Base-by-base conservation (phyloP, 352 stramenopile species). In the Globisporangium barbulae region DNA sequence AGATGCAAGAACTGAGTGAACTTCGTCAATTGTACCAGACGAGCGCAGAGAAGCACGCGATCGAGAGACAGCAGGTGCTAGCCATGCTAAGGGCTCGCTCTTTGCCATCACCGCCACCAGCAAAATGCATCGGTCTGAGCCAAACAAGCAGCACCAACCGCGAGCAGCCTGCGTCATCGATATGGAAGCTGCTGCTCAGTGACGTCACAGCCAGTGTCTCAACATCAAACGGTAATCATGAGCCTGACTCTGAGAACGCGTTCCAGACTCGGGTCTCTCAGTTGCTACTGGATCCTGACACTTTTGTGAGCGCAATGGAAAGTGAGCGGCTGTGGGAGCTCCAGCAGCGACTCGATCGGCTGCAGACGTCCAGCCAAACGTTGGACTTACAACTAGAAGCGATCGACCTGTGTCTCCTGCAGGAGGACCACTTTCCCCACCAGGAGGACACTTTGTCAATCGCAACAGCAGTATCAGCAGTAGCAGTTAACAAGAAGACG, bases 331-430 rank as follows among this genome's bases (percentile, higher is more conserved):
- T 69, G 28, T 58, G 39, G 35, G 62, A 72, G 49, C 44, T 83
- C 1, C 61, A 70, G 7, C 33, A 78, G 33, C 75, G 75, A 3
- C 59, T 76, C 15, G 30, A 76, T 17, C 39, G 21, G 2, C 35
- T 80, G 4, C 65, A 71, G 17, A 44, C 12, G 7, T 45, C 60
- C 0, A 70, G 58, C 28, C 61, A 66, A 56, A 42, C 22, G 0
- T 31, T 81, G 4, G 75, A 79, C 25, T 56, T 53, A 0, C 68
- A 75, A 45, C 42, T 83, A 9, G 73, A 83, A 64, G 31, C 41
- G 31, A 66, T 80, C 2, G 73, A 83, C 37, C 48, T 83, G 21
- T 61, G 47, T 35, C 61, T 83, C 12, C 41, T 83, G 13, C 67
- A 59, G 7, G 75, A 83, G 12, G 47, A 74, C 62, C 19, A 60